Evolutionary conservation across 2,329 filamentous ascomycete species (phyloP).

Genomic region (Tolypocladium pustulatum): DNA sequence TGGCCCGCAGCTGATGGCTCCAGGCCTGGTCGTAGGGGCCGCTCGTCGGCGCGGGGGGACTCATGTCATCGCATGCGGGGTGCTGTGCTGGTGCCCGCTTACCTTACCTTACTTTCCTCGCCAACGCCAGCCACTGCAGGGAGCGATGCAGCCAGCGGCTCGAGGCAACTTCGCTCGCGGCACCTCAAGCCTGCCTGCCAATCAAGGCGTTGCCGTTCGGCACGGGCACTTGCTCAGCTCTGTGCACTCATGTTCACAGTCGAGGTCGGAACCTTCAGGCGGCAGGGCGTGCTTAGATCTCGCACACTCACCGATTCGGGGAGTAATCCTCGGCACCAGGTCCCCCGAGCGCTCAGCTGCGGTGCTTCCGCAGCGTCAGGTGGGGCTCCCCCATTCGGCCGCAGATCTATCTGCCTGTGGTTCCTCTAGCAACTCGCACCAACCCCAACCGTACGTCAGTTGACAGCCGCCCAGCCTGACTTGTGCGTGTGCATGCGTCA

Average conservation of each 20-base stretch:
- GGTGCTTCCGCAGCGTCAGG: background rate
- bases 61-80: background rate
- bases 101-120: background rate
- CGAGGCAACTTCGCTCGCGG: background rate
- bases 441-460: background rate
- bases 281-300: background rate
- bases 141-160: background rate
- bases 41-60: background rate
- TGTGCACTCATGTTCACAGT: background rate
- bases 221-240: background rate
- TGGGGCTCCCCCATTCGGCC: background rate
- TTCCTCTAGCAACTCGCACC: conserved; percentile 1
- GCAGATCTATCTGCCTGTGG: background rate
- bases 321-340: background rate
- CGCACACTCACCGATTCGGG: background rate
- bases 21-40: background rate
- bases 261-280: background rate
- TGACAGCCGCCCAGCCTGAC: background rate
- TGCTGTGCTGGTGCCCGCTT: background rate
- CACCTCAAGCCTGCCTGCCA: background rate
- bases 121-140: background rate
- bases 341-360: background rate
- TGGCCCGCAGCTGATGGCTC: background rate
- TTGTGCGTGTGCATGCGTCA: background rate
- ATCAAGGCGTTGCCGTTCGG: background rate